phyloP scores from a whole-genome alignment of 257 asterid species.

The Primulina eburnea region DNA sequence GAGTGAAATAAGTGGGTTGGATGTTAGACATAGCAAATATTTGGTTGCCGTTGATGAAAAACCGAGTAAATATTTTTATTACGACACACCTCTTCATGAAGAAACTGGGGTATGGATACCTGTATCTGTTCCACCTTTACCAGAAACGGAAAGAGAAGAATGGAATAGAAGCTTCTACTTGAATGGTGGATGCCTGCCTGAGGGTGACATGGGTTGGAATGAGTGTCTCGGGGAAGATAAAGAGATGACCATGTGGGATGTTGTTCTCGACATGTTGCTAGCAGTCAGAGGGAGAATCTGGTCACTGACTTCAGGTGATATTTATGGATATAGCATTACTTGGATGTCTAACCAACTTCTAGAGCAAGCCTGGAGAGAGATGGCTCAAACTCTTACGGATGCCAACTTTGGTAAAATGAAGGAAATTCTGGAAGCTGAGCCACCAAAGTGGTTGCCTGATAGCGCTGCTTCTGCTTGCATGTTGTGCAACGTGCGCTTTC shows the following conservation, averaged over 20 bases:
- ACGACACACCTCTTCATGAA: slow-evolving; percentile 56
- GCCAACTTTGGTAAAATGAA: slow-evolving; percentile 50
- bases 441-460: slow-evolving; percentile 85
- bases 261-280: slow-evolving; percentile 62
- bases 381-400: slow-evolving; percentile 70
- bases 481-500: slow-evolving; percentile 69
- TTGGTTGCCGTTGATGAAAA: slow-evolving; percentile 28
- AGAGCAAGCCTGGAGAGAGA: slow-evolving; percentile 75
- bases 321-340: slow-evolving; percentile 36
- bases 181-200: slow-evolving; percentile 50
- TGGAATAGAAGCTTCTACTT: slow-evolving; percentile 57
- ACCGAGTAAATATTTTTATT: slow-evolving; percentile 45
- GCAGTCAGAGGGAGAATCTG: slow-evolving; percentile 60
- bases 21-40: slow-evolving; percentile 13
- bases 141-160: slow-evolving; percentile 56
- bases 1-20: slow-evolving; percentile 14
- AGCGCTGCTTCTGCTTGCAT: slow-evolving; percentile 71
- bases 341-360: slow-evolving; percentile 55
- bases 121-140: slow-evolving; percentile 68
- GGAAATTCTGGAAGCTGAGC: slow-evolving; percentile 62
- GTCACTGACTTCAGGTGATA: slow-evolving; percentile 55
- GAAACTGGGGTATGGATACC: slow-evolving; percentile 77
- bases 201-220: slow-evolving; percentile 51
- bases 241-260: slow-evolving; percentile 84
- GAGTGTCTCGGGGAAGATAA: slow-evolving; percentile 52